Base-by-base conservation (phyloP, 495 filamentous ascomycete genomes). In the Tirmania nivea region DNA sequence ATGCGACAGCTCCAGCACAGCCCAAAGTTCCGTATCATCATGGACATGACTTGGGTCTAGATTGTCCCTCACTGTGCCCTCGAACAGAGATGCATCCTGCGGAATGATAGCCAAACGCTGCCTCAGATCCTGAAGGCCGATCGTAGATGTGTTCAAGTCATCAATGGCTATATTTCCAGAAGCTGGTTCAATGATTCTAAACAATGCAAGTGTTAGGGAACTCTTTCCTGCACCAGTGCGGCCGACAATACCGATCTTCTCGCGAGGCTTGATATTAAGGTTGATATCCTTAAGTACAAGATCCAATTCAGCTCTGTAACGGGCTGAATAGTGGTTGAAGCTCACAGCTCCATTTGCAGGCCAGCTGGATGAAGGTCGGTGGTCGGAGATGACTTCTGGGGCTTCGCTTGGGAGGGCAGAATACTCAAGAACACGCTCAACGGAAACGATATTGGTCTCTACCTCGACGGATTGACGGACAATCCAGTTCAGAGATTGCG, bases 391-490 rank as follows among this genome's bases (percentile, higher is more conserved):
- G 55, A 95, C 82, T 60, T 99, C 92, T 20, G 87, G 86, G 49
- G 92, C 90, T 69, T 99, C 92, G 67, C 84, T 90, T 34, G 90
- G 90, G 57, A 96, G 76, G 57, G 76, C 76, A 54, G 90, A 84
- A 67, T 99, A 99, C 69, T 99, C 92, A 55, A 96, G 79, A 45
- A 96, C 86, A 56, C 92, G 81, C 75, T 99, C 92, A 52, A 99
- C 92, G 10, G 92, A 94, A 54, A 99, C 89, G 57, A 96, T 96
- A 68, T 99, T 99, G 37, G 90, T 96, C 72, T 99, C 92, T 34
- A 96, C 92, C 68, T 99, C 92, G 14, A 99, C 92, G 4, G 90
- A 94, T 70, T 99, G 92, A 52, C 92, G 82, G 48, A 99, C 92
- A 61, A 99, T 95, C 90, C 90, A 99, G 71, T 99, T 99, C 56